These are phyloP conservation scores for Termitomyces sp. DNA, from an alignment of 768 basidiomycete species.

Conservation along the genomic window DNA sequence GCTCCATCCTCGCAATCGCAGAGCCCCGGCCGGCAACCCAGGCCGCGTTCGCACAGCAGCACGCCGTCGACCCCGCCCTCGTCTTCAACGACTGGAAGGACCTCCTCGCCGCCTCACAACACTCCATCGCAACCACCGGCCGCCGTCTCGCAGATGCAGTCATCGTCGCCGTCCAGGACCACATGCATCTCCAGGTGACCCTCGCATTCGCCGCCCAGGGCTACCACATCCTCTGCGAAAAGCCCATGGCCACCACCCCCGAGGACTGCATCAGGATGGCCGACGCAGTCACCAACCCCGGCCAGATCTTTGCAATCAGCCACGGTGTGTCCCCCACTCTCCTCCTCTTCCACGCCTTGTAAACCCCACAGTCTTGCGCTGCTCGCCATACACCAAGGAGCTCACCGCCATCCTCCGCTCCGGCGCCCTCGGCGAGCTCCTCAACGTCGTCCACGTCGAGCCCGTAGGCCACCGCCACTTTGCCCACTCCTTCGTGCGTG, in stretches of 20 bases:
- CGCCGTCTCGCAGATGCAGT: constrained; percentile 78
- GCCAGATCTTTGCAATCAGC: constrained; percentile 79
- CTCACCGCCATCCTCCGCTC: constrained; percentile 67
- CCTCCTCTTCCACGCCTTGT: background rate
- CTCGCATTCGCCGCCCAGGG: constrained; percentile 73
- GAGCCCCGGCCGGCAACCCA: constrained; percentile 73
- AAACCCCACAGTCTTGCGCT: constrained; percentile 60
- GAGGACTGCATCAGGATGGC: constrained; percentile 75
- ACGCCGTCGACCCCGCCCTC: constrained; percentile 60
- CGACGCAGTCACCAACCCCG: constrained; percentile 58
- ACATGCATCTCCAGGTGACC: constrained; percentile 70
- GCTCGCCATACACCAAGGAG: constrained; percentile 76
- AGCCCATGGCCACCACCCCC: constrained; percentile 80
- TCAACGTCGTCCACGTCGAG: constrained; percentile 82
- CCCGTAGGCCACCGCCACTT: constrained; percentile 87
- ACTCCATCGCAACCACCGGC: constrained; percentile 57
- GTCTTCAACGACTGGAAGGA: constrained; percentile 71
- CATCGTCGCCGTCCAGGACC: constrained; percentile 75
- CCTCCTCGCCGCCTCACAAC: constrained; percentile 60
- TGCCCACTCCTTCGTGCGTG: constrained; percentile 85
- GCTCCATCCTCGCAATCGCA: constrained; percentile 80
- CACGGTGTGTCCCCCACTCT: constrained; percentile 51
- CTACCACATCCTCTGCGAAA: constrained; percentile 89
- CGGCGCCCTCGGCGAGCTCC: constrained; percentile 63
- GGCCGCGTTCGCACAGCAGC: constrained; percentile 44